Evolutionary conservation across 1,139 yeast species (phyloP).

Genomic region (Nakaseomyces kungkrabaensis): DNA sequence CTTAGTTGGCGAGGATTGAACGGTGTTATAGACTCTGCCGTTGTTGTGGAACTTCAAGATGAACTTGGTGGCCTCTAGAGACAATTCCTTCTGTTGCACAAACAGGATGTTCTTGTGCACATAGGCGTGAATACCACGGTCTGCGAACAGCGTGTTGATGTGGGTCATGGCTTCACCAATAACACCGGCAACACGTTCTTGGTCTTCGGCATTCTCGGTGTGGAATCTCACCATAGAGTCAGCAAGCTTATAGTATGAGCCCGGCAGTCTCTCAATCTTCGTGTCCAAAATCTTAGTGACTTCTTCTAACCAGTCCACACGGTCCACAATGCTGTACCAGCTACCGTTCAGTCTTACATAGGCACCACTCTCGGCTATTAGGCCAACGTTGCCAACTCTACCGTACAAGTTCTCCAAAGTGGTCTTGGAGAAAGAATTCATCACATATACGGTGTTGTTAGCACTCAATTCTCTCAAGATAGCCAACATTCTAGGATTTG

Average conservation of each 20-base stretch:
- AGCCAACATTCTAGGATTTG: slow-evolving; percentile 40
- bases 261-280: slow-evolving; percentile 72
- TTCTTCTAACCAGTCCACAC: slow-evolving; percentile 45
- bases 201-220: slow-evolving; percentile 61
- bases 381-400: slow-evolving; percentile 60
- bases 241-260: slow-evolving; percentile 59
- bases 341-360: slow-evolving; percentile 40
- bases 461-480: slow-evolving; percentile 44
- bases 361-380: slow-evolving; percentile 88
- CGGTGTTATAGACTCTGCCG: slow-evolving; percentile 3
- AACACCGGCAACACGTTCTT: slow-evolving; percentile 52
- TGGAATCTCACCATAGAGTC: slow-evolving; percentile 71
- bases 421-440: slow-evolving; percentile 52
- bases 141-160: slow-evolving; percentile 63
- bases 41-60: slow-evolving; percentile 27
- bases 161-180: slow-evolving; percentile 84
- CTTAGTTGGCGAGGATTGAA: not conserved
- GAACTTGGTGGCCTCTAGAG: slow-evolving; percentile 45
- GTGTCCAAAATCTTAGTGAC: slow-evolving; percentile 53
- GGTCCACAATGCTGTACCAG: slow-evolving; percentile 62
- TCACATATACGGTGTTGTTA: slow-evolving; percentile 57
- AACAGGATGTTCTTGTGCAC: slow-evolving; percentile 60
- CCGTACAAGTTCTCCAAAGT: slow-evolving; percentile 61
- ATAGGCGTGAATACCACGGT: slow-evolving; percentile 67
- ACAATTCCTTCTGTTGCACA: slow-evolving; percentile 48